Conservation (phyloP, 1,284 basidiomycete species). For the Erythrobasidium hasegawianum region DNA sequence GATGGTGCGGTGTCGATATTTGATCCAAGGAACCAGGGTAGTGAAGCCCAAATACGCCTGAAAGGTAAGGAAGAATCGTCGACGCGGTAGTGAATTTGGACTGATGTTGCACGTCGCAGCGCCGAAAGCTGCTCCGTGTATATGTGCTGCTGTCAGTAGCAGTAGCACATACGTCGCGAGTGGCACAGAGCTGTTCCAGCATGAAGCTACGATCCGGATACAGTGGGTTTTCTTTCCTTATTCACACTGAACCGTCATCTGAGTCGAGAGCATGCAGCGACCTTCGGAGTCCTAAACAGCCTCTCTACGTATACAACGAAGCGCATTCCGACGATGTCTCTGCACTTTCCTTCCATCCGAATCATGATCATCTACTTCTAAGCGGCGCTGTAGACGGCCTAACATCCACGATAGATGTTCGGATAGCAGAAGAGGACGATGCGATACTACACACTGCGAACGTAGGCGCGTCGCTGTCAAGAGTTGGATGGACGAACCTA, state of each 20-base stretch:
- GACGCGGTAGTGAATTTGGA: not conserved
- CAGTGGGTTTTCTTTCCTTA: constrained; percentile 46
- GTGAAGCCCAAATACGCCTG: constrained; percentile 34
- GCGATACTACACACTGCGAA: constrained; percentile 48
- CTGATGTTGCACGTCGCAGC: constrained; percentile 9
- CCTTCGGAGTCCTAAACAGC: constrained; percentile 47
- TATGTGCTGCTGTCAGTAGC: constrained; percentile 40
- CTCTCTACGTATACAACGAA: constrained; percentile 52
- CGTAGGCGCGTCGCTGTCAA: constrained; percentile 39
- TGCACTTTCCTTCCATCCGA: constrained; percentile 51
- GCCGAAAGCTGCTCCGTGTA: constrained; percentile 38
- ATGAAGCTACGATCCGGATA: constrained; percentile 53
- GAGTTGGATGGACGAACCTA: constrained; percentile 41
- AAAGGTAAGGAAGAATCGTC: constrained; percentile 34
- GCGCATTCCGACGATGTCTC: constrained; percentile 56
- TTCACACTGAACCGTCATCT: not conserved
- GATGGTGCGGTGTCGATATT: constrained; percentile 38
- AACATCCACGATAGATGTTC: constrained; percentile 50
- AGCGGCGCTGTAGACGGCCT: constrained; percentile 54
- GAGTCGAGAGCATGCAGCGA: constrained; percentile 49
- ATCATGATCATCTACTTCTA: constrained; percentile 49
- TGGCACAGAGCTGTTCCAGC: constrained; percentile 52
- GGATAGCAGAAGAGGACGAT: constrained; percentile 54
- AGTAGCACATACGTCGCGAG: constrained; percentile 47
- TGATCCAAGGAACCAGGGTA: constrained; percentile 37